These are phyloP conservation scores for Peronospora destructor DNA, from an alignment of 352 stramenopile genomes.

Conservation along the genomic window DNA sequence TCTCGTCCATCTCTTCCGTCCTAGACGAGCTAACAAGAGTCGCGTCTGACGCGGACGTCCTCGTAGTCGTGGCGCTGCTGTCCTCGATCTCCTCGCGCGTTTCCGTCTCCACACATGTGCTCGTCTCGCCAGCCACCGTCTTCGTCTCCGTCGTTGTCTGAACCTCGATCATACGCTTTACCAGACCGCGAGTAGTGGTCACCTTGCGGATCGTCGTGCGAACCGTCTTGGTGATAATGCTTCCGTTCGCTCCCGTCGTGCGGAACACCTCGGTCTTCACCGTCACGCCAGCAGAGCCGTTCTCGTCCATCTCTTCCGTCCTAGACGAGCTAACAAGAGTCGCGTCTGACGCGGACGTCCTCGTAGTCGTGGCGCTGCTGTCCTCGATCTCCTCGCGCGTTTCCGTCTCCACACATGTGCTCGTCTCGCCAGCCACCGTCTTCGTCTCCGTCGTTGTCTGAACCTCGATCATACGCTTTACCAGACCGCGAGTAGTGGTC, in stretches of 20 bases:
- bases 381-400: constrained; percentile 17
- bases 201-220: constrained; percentile 20
- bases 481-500: constrained; percentile 13
- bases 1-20: constrained; percentile 17
- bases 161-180: neutral
- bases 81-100: constrained; percentile 17
- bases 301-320: constrained; percentile 17
- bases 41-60: constrained; percentile 9
- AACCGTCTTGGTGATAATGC: constrained; percentile 26
- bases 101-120: constrained; percentile 3
- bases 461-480: constrained; percentile 20
- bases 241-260: constrained; percentile 17
- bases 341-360: constrained; percentile 10
- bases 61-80: constrained; percentile 3
- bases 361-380: constrained; percentile 3
- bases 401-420: constrained; percentile 4
- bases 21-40: constrained; percentile 11
- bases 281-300: constrained; percentile 12
- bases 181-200: too few relatives aligned
- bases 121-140: constrained; percentile 9
- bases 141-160: constrained; percentile 17
- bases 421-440: constrained; percentile 10
- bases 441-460: constrained; percentile 19
- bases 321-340: constrained; percentile 19
- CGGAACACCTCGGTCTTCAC: constrained; percentile 23